phyloP scores from a whole-genome alignment of 495 filamentous ascomycete genomes.

The Trichoderma gamsii region DNA sequence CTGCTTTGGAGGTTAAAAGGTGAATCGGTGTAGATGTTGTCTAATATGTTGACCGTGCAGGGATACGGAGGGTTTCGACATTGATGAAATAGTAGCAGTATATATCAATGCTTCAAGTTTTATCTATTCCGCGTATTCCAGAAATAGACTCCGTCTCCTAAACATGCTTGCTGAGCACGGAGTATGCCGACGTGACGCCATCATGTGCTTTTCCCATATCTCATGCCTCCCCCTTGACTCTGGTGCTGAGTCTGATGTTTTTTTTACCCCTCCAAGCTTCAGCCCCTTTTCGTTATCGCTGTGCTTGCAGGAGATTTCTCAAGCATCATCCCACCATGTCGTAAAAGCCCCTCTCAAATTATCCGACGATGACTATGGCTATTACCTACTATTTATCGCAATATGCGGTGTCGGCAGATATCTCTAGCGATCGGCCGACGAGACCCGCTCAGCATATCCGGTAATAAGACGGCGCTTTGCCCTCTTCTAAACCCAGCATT shows the following conservation, averaged over 20 bases:
- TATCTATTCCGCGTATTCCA: neutral
- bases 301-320: neutral
- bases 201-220: neutral
- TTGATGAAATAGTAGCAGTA: neutral
- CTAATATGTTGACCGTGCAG: neutral
- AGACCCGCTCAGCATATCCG: neutral
- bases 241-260: neutral
- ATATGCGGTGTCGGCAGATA: constrained; percentile 1
- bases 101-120: neutral
- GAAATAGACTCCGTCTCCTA: neutral
- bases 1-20: neutral
- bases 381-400: neutral
- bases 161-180: neutral
- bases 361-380: neutral
- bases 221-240: neutral
- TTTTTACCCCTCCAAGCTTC: neutral
- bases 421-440: constrained; percentile 4
- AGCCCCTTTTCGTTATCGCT: neutral
- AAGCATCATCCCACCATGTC: neutral
- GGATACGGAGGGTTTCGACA: neutral
- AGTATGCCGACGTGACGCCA: neutral
- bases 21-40: neutral
- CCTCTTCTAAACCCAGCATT: neutral
- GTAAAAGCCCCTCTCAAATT: neutral
- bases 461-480: constrained; percentile 8